A percentile compares a stretch with the other conserved stretches of the same genome.
phyloP scores from a whole-genome alignment of 2,329 filamentous ascomycete genomes.

The Fusarium sp. region DNA sequence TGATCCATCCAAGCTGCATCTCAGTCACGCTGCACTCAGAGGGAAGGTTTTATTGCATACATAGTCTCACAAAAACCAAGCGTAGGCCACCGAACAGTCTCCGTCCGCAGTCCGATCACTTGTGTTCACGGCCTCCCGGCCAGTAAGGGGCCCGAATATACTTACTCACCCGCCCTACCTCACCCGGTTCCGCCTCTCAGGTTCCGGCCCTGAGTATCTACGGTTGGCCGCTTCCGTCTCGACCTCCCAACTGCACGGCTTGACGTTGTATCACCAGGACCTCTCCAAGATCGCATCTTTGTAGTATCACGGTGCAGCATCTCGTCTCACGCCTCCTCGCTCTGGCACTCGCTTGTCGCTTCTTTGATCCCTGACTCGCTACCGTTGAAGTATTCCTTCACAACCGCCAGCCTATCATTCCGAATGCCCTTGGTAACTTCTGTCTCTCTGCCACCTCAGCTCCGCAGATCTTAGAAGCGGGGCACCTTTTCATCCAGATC shows the following conservation, averaged over 20 bases:
- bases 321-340: conserved; percentile 59
- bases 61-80: conserved; percentile 65
- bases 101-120: conserved; percentile 47
- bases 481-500: conserved; percentile 32
- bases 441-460: conserved; percentile 35
- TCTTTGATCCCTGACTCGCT: conserved; percentile 32
- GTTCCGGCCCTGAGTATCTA: conserved; percentile 53
- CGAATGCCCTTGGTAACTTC: conserved; percentile 19
- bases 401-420: conserved; percentile 22
- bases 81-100: conserved; percentile 56
- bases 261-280: conserved; percentile 62
- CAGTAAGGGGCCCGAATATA: conserved; percentile 45
- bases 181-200: conserved; percentile 48
- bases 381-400: conserved; percentile 16
- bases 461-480: conserved; percentile 41
- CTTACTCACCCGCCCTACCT: conserved; percentile 35
- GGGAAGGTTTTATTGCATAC: conserved; percentile 45
- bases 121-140: conserved; percentile 47
- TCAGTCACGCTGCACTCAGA: conserved; percentile 54
- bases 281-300: conserved; percentile 58
- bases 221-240: conserved; percentile 60
- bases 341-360: conserved; percentile 50
- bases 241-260: conserved; percentile 60
- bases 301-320: conserved; percentile 64
- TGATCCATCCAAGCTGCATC: conserved; percentile 58